Conservation (phyloP, 192 early-diverging fungal genomes). For the Coemansia aciculifera region DNA sequence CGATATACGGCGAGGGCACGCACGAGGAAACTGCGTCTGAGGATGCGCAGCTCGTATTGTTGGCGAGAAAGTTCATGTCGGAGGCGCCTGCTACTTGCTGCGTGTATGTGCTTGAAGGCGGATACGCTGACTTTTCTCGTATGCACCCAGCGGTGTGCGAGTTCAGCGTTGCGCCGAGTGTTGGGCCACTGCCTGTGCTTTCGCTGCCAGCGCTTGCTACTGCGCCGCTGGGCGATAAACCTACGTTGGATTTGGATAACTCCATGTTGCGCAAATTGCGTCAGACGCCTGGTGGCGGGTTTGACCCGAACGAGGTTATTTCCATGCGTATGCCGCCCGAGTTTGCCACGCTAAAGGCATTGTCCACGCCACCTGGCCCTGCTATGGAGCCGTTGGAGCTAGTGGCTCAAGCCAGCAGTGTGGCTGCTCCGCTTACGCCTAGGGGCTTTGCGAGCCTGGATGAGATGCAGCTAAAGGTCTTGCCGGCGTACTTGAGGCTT, state of each 20-base stretch:
- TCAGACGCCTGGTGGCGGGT: conserved; percentile 44
- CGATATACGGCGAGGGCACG: conserved; percentile 67
- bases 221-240: background rate
- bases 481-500: conserved; percentile 36
- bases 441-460: background rate
- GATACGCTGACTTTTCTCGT: conserved; percentile 34
- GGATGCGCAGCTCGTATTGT: conserved; percentile 54
- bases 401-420: background rate
- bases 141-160: conserved; percentile 22
- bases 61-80: conserved; percentile 63
- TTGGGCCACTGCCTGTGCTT: background rate
- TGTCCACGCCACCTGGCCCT: background rate
- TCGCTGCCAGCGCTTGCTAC: conserved; percentile 1
- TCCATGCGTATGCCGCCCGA: conserved; percentile 44
- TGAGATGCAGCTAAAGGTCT: conserved; percentile 4
- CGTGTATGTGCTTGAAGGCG: conserved; percentile 41
- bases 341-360: conserved; percentile 9
- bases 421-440: conserved; percentile 18
- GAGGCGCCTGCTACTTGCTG: conserved; percentile 43
- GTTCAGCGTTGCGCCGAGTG: background rate
- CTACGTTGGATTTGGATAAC: conserved; percentile 31
- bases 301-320: conserved; percentile 33
- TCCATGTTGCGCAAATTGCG: conserved; percentile 51
- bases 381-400: background rate
- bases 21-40: conserved; percentile 52